Evolutionary conservation across 2,329 filamentous ascomycete genomes (phyloP).

Genomic region (Verticillium nonalfalfae): DNA sequence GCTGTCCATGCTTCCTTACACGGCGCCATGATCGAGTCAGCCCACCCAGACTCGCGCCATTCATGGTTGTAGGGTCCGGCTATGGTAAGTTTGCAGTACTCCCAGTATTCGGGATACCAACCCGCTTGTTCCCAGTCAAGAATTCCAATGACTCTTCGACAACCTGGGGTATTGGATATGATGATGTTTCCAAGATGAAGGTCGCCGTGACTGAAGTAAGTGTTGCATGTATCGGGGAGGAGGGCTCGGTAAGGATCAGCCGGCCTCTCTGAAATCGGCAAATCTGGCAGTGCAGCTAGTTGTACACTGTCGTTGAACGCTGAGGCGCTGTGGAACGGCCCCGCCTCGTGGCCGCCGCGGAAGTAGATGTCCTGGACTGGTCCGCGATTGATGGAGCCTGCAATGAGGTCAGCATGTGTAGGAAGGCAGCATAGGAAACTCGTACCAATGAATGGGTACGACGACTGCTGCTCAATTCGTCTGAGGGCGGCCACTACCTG

Average conservation of each 20-base stretch:
- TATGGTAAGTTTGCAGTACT: constrained; percentile 19
- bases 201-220: neutral
- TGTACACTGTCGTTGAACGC: neutral
- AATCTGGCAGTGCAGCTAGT: neutral
- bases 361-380: constrained; percentile 15
- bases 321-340: constrained; percentile 6
- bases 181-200: constrained; percentile 16
- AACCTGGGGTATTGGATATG: constrained; percentile 10
- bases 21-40: constrained; percentile 12
- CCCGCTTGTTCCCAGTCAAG: constrained; percentile 23
- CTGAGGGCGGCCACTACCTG: constrained; percentile 5
- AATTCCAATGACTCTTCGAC: constrained; percentile 13
- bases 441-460: neutral
- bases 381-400: neutral
- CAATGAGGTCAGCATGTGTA: neutral
- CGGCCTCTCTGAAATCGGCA: neutral
- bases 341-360: constrained; percentile 10
- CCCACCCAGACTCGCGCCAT: constrained; percentile 3
- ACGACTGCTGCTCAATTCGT: constrained; percentile 7
- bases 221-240: neutral
- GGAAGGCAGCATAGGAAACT: too few relatives aligned
- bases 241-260: neutral
- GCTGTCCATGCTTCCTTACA: constrained; percentile 7
- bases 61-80: constrained; percentile 10
- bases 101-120: constrained; percentile 26